Conservation (phyloP, 768 basidiomycete species). For the Rhizopogon vinicolor region DNA sequence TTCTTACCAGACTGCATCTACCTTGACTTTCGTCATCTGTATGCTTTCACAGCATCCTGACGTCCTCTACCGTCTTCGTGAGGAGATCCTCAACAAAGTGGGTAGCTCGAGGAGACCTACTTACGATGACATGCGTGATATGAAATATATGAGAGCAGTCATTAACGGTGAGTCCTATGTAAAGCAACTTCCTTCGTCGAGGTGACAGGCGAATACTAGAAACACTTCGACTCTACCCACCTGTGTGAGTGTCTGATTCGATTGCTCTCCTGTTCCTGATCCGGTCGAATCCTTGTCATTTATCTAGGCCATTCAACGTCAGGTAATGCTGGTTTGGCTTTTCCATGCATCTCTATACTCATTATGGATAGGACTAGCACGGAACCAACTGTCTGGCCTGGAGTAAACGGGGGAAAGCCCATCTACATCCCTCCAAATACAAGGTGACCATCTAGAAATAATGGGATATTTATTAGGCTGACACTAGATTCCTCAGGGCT, state of each 20-base stretch:
- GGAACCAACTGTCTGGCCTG: slow-evolving; percentile 18
- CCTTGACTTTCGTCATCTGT: slow-evolving; percentile 25
- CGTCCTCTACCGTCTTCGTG: slow-evolving; percentile 22
- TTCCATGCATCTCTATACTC: background rate
- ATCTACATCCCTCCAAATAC: slow-evolving; percentile 30
- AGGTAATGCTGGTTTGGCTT: slow-evolving; percentile 3
- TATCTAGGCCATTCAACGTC: slow-evolving; percentile 20
- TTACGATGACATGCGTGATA: slow-evolving; percentile 25
- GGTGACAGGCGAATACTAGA: slow-evolving; percentile 12
- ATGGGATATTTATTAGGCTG: background rate
- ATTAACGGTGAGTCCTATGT: slow-evolving; percentile 23
- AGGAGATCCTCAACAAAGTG: slow-evolving; percentile 23
- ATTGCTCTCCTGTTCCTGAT: background rate
- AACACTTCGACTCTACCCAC: slow-evolving; percentile 24
- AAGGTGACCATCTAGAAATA: slow-evolving; percentile 14
- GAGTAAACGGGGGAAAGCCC: slow-evolving; percentile 18
- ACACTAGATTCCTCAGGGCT: slow-evolving; percentile 19
- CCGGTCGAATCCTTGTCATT: background rate
- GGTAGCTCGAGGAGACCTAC: slow-evolving; percentile 25
- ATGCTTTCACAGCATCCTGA: slow-evolving; percentile 24
- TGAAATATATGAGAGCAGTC: slow-evolving; percentile 38
- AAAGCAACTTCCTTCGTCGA: background rate
- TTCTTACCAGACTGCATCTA: slow-evolving; percentile 21
- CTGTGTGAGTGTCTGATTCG: slow-evolving; percentile 20
- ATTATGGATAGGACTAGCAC: slow-evolving; percentile 16